Evolutionary conservation across 768 basidiomycete genomes (phyloP).

Genomic region (Nevesoporus exiguus): DNA sequence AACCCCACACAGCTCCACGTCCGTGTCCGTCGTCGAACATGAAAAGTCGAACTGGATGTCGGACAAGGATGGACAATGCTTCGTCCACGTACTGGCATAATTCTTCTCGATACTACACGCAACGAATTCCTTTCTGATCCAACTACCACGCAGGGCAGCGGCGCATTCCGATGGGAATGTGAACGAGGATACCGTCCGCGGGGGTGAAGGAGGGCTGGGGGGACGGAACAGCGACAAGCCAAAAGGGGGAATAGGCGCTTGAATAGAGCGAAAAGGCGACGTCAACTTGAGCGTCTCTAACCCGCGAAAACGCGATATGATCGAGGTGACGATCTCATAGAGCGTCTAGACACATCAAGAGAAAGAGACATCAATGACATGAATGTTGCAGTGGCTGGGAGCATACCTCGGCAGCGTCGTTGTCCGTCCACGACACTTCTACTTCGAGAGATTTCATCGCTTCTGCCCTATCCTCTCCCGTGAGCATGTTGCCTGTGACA

Average conservation of each 20-base stretch:
- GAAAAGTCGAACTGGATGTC: conserved; percentile 33
- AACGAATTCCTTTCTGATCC: conserved; percentile 26
- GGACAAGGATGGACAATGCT: conserved; percentile 22
- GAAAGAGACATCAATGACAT: background rate
- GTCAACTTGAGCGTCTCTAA: conserved; percentile 29
- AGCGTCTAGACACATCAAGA: conserved; percentile 16
- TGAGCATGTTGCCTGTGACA: conserved; percentile 21
- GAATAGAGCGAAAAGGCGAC: conserved; percentile 30
- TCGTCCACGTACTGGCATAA: conserved; percentile 31
- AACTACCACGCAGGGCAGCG: background rate
- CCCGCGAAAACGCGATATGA: conserved; percentile 32
- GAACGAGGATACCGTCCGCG: background rate
- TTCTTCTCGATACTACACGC: conserved; percentile 23
- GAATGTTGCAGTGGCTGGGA: background rate
- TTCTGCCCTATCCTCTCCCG: conserved; percentile 7
- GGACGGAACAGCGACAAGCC: background rate
- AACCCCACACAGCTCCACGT: conserved; percentile 30
- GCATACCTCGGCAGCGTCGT: conserved; percentile 30
- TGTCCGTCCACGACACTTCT: conserved; percentile 26
- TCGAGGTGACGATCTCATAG: conserved; percentile 28
- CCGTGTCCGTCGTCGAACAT: conserved; percentile 21
- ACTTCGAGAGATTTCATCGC: conserved; percentile 25
- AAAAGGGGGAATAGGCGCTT: conserved; percentile 14
- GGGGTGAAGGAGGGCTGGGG: conserved; percentile 9
- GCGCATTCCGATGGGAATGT: background rate